Conservation (phyloP, 2,329 filamentous ascomycete genomes). For the Aureobasidium sp. region DNA sequence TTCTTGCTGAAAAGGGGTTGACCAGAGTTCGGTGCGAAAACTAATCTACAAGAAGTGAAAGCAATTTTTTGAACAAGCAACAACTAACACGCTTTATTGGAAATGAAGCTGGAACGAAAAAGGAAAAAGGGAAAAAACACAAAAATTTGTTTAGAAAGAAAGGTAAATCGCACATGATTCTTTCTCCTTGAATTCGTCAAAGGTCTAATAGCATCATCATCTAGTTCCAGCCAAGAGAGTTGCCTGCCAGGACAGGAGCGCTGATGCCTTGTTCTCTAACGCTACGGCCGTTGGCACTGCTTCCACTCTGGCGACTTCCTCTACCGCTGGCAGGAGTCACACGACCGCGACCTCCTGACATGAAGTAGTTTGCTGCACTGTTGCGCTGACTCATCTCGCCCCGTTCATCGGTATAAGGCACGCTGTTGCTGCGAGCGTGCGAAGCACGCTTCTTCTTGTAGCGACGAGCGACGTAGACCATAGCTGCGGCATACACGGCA, state of each 20-base stretch:
- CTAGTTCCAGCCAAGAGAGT: conserved; percentile 94
- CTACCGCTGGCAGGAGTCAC: conserved; percentile 30
- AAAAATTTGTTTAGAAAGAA: not conserved
- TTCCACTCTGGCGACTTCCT: conserved; percentile 31
- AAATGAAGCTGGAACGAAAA: not conserved
- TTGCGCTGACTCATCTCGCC: conserved; percentile 36
- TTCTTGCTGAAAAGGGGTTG: not conserved
- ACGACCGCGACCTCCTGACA: conserved; percentile 55
- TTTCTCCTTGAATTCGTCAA: conserved; percentile 3
- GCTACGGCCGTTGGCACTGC: conserved; percentile 40
- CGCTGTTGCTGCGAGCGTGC: conserved; percentile 68
- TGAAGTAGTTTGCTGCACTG: conserved; percentile 40
- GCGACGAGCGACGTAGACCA: conserved; percentile 85
- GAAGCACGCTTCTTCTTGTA: conserved; percentile 63
- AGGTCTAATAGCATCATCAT: not conserved
- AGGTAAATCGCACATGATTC: not conserved
- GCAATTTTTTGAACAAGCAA: not conserved
- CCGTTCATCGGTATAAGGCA: conserved; percentile 57
- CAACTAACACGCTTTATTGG: not conserved
- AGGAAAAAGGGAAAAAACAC: not conserved
- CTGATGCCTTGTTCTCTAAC: conserved; percentile 68
- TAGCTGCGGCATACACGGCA: conserved; percentile 82
- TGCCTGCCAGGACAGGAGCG: conserved; percentile 83
- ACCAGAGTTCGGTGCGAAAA: not conserved
- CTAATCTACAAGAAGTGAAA: conserved; percentile 9